Evolutionary conservation across 805 yeast species (phyloP).

Genomic region (Candida quercuum): DNA sequence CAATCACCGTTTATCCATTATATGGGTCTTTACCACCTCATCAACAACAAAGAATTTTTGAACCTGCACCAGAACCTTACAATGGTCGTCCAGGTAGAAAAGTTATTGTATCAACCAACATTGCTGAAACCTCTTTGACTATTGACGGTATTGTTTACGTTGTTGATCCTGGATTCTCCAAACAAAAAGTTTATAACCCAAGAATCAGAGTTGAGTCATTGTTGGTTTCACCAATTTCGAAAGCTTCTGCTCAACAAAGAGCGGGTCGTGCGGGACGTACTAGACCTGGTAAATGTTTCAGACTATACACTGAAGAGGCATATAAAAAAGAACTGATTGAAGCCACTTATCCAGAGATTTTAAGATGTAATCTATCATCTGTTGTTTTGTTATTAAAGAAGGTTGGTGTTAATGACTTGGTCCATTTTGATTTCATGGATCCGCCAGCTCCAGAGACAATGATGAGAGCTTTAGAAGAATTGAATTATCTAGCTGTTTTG

Average conservation of each 20-base stretch:
- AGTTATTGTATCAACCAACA: constrained; percentile 86
- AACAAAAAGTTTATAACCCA: constrained; percentile 95
- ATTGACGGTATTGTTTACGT: constrained; percentile 97
- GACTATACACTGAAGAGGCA: constrained; percentile 95
- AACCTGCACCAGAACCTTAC: constrained; percentile 72
- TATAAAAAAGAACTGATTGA: constrained; percentile 90
- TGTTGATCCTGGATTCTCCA: constrained; percentile 95
- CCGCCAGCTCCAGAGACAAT: constrained; percentile 99
- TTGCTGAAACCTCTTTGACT: constrained; percentile 96
- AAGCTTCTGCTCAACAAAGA: constrained; percentile 96
- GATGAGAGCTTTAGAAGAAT: constrained; percentile 98
- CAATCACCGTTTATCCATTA: constrained; percentile 82
- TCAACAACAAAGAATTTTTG: constrained; percentile 91
- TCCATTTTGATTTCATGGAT: constrained; percentile 97
- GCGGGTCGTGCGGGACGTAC: constrained; percentile 99
- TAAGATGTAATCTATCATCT: constrained; percentile 83
- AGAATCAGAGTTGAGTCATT: constrained; percentile 92
- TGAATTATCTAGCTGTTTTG: constrained; percentile 83
- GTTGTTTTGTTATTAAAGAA: constrained; percentile 92
- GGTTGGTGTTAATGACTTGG: constrained; percentile 91
- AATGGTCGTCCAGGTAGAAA: constrained; percentile 94
- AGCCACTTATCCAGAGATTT: constrained; percentile 93
- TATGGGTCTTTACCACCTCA: constrained; percentile 96
- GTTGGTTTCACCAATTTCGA: constrained; percentile 91
- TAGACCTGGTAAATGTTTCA: constrained; percentile 95